Conservation (phyloP, 805 yeast genomes). For the Diddensiella santjacobensis region DNA sequence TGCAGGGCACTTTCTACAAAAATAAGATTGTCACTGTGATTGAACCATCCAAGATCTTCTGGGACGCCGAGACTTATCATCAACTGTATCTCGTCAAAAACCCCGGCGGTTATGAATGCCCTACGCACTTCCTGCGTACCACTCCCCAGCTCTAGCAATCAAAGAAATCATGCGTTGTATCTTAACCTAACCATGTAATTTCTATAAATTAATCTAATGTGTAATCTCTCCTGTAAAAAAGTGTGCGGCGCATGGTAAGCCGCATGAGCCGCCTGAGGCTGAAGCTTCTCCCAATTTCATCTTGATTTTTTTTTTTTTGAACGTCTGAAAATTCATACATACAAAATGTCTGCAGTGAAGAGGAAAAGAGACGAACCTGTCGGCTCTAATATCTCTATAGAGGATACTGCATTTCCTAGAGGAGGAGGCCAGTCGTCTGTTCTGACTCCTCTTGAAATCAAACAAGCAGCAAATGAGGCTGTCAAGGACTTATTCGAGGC, state of each 20-base stretch:
- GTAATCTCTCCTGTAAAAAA: too few species aligned
- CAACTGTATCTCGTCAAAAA: slow-evolving; percentile 76
- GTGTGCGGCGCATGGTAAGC: too few species aligned
- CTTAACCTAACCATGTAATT: too few species aligned
- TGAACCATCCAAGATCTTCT: slow-evolving; percentile 64
- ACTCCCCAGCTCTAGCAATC: slow-evolving; percentile 35
- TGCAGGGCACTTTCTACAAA: slow-evolving; percentile 76
- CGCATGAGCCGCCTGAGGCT: not conserved
- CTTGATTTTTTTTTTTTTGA: slow-evolving; percentile 10
- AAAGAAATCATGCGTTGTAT: too few species aligned
- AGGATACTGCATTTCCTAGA: slow-evolving; percentile 79
- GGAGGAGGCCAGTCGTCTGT: slow-evolving; percentile 78
- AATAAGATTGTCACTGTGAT: slow-evolving; percentile 64
- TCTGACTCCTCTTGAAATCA: slow-evolving; percentile 83
- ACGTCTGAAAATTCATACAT: not conserved
- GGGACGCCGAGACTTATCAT: slow-evolving; percentile 96
- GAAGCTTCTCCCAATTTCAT: slow-evolving; percentile 1
- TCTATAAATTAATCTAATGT: too few species aligned
- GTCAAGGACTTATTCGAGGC: slow-evolving; percentile 71
- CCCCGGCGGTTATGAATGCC: slow-evolving; percentile 86
- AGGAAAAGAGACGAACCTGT: slow-evolving; percentile 7
- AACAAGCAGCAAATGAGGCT: slow-evolving; percentile 90
- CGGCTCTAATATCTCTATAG: slow-evolving; percentile 17
- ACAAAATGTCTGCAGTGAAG: slow-evolving; percentile 9
- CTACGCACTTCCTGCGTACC: slow-evolving; percentile 77